Evolutionary conservation across 2,329 filamentous ascomycete genomes (phyloP).

Genomic region (Fusarium sp.): DNA sequence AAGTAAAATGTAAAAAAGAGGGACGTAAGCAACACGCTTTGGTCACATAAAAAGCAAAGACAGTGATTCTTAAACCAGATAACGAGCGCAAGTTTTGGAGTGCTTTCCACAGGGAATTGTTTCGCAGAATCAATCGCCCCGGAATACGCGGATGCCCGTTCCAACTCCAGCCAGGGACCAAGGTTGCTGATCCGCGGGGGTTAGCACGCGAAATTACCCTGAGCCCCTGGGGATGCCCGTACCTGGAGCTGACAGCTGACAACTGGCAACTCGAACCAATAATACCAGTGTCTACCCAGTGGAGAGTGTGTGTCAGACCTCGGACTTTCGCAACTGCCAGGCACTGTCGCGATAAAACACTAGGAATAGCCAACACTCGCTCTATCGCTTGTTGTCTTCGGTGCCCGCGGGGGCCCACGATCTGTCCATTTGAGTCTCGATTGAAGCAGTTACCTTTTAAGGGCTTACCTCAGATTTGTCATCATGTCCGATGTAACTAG

Average conservation of each 20-base stretch:
- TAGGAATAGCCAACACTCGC: not conserved
- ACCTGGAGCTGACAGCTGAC: slow-evolving; percentile 9
- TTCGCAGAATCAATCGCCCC: slow-evolving; percentile 13
- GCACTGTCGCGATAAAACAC: slow-evolving; percentile 5
- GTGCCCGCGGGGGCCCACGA: slow-evolving; percentile 6
- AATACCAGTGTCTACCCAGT: not conserved
- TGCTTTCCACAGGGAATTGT: slow-evolving; percentile 2
- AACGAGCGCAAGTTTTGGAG: slow-evolving; percentile 13
- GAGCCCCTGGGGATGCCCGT: slow-evolving; percentile 18
- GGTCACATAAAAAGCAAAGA: not conserved
- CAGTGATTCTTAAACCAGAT: not conserved
- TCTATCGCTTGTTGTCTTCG: slow-evolving; percentile 5
- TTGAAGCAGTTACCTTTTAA: not conserved
- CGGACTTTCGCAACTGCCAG: not conserved
- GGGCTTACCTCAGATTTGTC: slow-evolving; percentile 24
- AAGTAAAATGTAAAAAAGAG: slow-evolving; percentile 8
- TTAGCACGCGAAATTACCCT: slow-evolving; percentile 39
- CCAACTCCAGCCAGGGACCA: not conserved
- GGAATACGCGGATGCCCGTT: slow-evolving; percentile 34
- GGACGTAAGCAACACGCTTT: not conserved
- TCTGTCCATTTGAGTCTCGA: not conserved
- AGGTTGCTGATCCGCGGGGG: slow-evolving; percentile 37
- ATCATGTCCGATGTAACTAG: not conserved
- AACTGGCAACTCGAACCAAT: slow-evolving; percentile 20
- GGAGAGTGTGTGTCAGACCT: slow-evolving; percentile 2